Evolutionary conservation across 2,329 filamentous ascomycete species (phyloP), one percentile per base, ranked within the genome.

Genomic region (Xylaria sp.): DNA sequence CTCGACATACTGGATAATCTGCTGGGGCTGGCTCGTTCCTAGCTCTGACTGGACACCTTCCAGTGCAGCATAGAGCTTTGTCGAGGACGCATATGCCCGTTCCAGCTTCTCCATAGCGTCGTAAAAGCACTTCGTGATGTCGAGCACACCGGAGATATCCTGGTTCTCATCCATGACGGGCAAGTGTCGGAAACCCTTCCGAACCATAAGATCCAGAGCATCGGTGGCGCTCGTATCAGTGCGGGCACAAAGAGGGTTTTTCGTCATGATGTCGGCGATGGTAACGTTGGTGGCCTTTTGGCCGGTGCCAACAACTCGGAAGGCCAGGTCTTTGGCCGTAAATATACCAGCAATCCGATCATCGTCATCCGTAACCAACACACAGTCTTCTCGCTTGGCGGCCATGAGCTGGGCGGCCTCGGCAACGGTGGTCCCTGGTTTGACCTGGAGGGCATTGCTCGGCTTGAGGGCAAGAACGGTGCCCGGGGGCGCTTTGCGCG

Each of bases 101-200:
- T 99, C 94, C 56, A 99, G 79, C 80, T 99, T 99, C 80, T 99
- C 94, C 94, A 99, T 99, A 40, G 94, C 94, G 76, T 99, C 94
- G 76, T 99, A 99, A 75, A 99, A 99, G 76, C 94, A 99, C 76
- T 97, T 99, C 52, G 94, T 99, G 66, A 99, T 99, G 74, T 99
- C 94, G 50, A 99, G 79, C 63, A 99, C 92, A 78, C 94, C 94
- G 7, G 92, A 96, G 59, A 99, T 99, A 70, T 99, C 93, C 75
- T 99, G 94, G 74, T 99, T 97, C 79, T 99, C 94, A 74, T 99
- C 94, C 94, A 99, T 99, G 62, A 99, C 94, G 2, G 94, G 94
- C 69, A 99, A 75, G 78, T 99, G 94, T 65, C 94, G 87, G 80
- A 99, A 99, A 17, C 94, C 94, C 77, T 97, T 97, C 65, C 93